A percentile compares a stretch with the other conserved stretches of the same genome.
Evolutionary conservation across 1,139 yeast genomes (phyloP).

Genomic region (Scheffersomyces quercinus): DNA sequence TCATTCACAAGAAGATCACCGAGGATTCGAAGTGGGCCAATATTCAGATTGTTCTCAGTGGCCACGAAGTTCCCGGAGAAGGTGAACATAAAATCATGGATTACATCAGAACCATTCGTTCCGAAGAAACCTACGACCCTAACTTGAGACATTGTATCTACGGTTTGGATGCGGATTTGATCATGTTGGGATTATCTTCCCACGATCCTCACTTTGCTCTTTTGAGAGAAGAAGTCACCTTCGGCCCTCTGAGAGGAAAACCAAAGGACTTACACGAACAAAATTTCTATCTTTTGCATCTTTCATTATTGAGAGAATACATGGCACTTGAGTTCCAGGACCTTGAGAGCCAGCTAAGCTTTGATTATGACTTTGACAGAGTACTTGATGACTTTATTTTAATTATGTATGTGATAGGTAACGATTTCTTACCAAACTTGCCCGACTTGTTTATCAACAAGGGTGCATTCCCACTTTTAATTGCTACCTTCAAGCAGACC

Average conservation of each 20-base stretch:
- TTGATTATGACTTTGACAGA: conserved; percentile 84
- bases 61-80: conserved; percentile 99
- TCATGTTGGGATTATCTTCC: conserved; percentile 92
- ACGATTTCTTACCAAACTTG: conserved; percentile 96
- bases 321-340: conserved; percentile 81
- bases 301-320: conserved; percentile 87
- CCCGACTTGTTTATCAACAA: conserved; percentile 92
- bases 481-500: conserved; percentile 84
- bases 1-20: conserved; percentile 86
- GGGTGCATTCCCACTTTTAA: conserved; percentile 90
- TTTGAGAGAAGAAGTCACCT: conserved; percentile 91
- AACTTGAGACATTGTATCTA: conserved; percentile 94
- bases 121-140: conserved; percentile 73
- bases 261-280: conserved; percentile 71
- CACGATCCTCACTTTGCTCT: conserved; percentile 97
- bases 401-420: conserved; percentile 92
- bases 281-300: conserved; percentile 78
- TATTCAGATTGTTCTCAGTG: conserved; percentile 80
- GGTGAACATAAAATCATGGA: conserved; percentile 99
- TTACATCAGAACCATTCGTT: conserved; percentile 79
- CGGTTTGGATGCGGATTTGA: conserved; percentile 97
- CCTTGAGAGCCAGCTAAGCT: conserved; percentile 59
- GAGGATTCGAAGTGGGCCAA: conserved; percentile 92
- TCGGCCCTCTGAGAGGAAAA: conserved; percentile 61
- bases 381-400: conserved; percentile 90